Percentiles rank a stretch among this genome's conserved stretches.
phyloP scores from a whole-genome alignment of 164 flowering plant species.

The Liquidambar formosana region DNA sequence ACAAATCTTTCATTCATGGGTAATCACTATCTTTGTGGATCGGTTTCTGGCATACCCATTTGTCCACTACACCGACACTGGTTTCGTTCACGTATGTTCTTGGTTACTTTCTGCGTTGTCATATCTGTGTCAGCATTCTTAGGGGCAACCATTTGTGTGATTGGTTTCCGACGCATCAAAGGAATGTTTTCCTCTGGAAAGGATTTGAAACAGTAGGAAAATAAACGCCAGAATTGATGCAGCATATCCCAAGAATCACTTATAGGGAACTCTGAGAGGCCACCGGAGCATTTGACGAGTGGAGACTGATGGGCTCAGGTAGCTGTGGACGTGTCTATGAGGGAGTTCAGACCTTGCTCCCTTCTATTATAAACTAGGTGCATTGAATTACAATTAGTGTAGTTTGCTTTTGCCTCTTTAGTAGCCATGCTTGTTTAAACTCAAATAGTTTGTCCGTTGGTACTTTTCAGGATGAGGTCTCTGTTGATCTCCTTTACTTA shows the following conservation, averaged over 20 bases:
- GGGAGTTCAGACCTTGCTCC: too few species aligned
- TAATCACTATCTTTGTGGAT: slow-evolving; percentile 47
- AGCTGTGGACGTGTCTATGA: slow-evolving; percentile 46
- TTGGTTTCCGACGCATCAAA: slow-evolving; percentile 26
- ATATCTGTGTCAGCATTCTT: slow-evolving; percentile 27
- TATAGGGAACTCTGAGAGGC: slow-evolving; percentile 42
- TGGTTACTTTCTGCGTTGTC: slow-evolving; percentile 28
- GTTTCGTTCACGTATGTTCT: slow-evolving; percentile 24
- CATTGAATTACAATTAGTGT: too few species aligned
- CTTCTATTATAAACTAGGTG: too few species aligned
- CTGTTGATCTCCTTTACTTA: too few species aligned
- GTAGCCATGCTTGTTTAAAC: too few species aligned
- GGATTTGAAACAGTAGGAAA: slow-evolving; percentile 10
- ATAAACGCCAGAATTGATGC: too few species aligned
- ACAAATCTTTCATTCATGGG: slow-evolving; percentile 42
- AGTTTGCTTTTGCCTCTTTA: too few species aligned
- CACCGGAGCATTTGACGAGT: slow-evolving; percentile 38
- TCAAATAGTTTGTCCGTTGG: too few species aligned
- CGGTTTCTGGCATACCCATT: slow-evolving; percentile 29
- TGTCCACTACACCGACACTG: slow-evolving; percentile 23
- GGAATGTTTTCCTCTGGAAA: slow-evolving; percentile 9
- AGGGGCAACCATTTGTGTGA: slow-evolving; percentile 28
- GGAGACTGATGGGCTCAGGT: slow-evolving; percentile 40
- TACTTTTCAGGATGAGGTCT: too few species aligned
- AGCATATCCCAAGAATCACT: slow-evolving; percentile 42